Conservation (phyloP, 2,329 filamentous ascomycete genomes). For the Plectosphaerella cucumerina region DNA sequence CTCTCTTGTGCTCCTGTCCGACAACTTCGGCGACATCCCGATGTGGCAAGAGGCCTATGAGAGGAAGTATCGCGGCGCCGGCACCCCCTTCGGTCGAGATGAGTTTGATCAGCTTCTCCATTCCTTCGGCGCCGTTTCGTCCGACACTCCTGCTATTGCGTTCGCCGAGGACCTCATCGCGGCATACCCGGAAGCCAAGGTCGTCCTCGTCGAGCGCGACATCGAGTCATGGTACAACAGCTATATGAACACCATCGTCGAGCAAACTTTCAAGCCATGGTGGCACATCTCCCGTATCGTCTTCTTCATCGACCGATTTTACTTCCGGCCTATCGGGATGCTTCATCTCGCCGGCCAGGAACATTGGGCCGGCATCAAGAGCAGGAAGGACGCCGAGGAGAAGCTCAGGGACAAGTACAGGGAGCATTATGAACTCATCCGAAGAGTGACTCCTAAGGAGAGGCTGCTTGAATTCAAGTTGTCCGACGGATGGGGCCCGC, state of each 20-base stretch:
- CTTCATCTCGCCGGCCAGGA: not conserved
- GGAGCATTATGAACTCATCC: slow-evolving; percentile 7
- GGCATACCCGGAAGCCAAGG: slow-evolving; percentile 36
- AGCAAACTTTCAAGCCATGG: slow-evolving; percentile 1
- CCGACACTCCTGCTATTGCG: slow-evolving; percentile 30
- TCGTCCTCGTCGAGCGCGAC: slow-evolving; percentile 28
- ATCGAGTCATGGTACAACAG: slow-evolving; percentile 19
- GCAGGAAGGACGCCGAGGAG: not conserved
- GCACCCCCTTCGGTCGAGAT: slow-evolving; percentile 9
- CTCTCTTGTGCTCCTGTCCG: slow-evolving; percentile 12
- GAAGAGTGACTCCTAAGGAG: slow-evolving; percentile 8
- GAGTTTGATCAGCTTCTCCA: slow-evolving; percentile 16
- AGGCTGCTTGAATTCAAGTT: slow-evolving; percentile 10
- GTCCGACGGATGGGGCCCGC: slow-evolving; percentile 12
- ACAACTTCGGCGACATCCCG: slow-evolving; percentile 13
- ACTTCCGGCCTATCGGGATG: not conserved
- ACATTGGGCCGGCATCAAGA: slow-evolving; percentile 4
- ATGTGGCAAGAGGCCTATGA: slow-evolving; percentile 17
- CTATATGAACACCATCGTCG: not conserved
- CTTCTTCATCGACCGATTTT: not conserved
- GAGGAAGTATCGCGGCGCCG: slow-evolving; percentile 13
- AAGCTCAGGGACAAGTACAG: slow-evolving; percentile 3
- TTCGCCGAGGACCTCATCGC: slow-evolving; percentile 32
- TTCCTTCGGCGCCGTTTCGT: slow-evolving; percentile 21
- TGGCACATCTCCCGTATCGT: not conserved